Evolutionary conservation across 306 rosid genomes (phyloP), one percentile per base, ranked within the genome.

Genomic region (Prunus kanzakura): DNA sequence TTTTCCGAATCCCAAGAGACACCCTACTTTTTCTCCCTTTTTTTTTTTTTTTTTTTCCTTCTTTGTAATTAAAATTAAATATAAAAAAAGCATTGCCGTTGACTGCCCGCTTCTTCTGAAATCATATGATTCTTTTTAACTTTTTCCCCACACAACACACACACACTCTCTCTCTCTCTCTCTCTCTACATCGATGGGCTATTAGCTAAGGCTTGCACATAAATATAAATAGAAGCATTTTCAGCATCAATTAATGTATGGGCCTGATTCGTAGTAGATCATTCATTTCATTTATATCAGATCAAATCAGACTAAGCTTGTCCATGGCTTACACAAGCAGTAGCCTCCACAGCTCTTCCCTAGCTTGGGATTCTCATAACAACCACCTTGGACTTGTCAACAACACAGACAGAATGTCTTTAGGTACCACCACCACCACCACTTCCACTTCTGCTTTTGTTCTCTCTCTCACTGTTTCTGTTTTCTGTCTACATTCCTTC

Each of bases 1-100:
- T 87, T 89, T 92, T 77, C 80, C 85, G 97, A 87, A 94, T 94
- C 97, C 98, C 98, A 70, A 94, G 77, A 80, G 74, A 74, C 79
- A 76, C 69, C 74, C 18, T 80, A 43, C 82, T 82, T 82, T 83
- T 69, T 56, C 69, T 86, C 74, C 82, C 73, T 49, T 74, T 80
- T 51, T 30, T 3, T 22, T 22, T 14, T 1, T 25, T 25, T 25
- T 23, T 23, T 23, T 23, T 23, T 23, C 29, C 29, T 66, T 68
- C 43, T 47, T 47, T 10, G 16, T 13, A 11, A 47, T 62, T 11
- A 3, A 20, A 11, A 15, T 58, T 58, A 22, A 19, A 55, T 10
- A 11, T 11, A 2, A 22, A 45, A 8, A 65, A 2, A 58, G 45
- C 16, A 84, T 72, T 75, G 87, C 88, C 78, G 96, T 92, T 94